Conservation (phyloP, 2,329 filamentous ascomycete species). For the Paecilomyces variotii region DNA sequence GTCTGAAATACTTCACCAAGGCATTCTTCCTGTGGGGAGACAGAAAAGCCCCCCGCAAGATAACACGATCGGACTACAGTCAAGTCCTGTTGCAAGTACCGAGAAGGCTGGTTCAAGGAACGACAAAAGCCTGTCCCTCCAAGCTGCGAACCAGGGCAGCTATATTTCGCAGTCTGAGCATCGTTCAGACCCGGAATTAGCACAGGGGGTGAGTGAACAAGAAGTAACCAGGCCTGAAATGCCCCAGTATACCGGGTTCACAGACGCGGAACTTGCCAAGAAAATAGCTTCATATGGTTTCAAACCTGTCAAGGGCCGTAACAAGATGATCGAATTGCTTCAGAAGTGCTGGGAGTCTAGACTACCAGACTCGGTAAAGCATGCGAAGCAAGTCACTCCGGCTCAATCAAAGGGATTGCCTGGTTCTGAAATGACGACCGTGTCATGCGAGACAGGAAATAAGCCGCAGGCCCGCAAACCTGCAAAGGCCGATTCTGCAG, state of each 20-base stretch:
- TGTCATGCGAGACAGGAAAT: background rate
- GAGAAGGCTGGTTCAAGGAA: background rate
- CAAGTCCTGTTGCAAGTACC: background rate
- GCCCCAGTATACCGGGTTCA: slow-evolving; percentile 55
- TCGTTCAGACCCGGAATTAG: background rate
- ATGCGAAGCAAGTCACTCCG: background rate
- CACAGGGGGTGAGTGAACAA: slow-evolving; percentile 1
- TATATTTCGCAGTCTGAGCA: background rate
- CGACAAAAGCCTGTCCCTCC: background rate
- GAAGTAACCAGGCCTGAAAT: slow-evolving; percentile 15
- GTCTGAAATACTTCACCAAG: slow-evolving; percentile 4
- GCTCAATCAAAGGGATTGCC: slow-evolving; percentile 2
- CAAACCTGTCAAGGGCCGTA: slow-evolving; percentile 60
- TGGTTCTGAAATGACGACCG: background rate
- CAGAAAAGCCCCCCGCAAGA: background rate
- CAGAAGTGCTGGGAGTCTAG: slow-evolving; percentile 64
- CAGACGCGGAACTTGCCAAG: slow-evolving; percentile 54
- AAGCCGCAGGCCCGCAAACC: background rate
- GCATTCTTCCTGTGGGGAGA: background rate
- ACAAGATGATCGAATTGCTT: slow-evolving; percentile 62
- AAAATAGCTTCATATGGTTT: slow-evolving; percentile 61
- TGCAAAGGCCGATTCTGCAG: background rate
- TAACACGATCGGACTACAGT: background rate
- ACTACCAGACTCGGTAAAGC: slow-evolving; percentile 14
- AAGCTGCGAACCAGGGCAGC: background rate